Evolutionary conservation across 495 filamentous ascomycete genomes (phyloP).

Genomic region (Xeromyces bisporus): DNA sequence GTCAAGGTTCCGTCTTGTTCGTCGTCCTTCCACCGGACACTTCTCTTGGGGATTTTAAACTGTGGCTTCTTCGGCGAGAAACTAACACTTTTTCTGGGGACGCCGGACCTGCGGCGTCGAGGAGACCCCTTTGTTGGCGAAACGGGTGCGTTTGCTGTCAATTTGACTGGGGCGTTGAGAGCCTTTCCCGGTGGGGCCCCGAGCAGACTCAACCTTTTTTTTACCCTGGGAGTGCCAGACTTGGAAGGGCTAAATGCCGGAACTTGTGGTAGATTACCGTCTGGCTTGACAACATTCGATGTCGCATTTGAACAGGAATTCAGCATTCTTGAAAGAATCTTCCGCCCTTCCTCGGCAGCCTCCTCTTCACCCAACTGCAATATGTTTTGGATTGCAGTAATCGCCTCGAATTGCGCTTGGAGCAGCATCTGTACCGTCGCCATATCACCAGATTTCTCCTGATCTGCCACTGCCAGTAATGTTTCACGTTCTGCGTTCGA

Average conservation of each 20-base stretch:
- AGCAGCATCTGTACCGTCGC: constrained; percentile 65
- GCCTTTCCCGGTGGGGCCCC: constrained; percentile 17
- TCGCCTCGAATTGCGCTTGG: constrained; percentile 79
- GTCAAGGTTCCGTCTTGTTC: constrained; percentile 66
- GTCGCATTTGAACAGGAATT: constrained; percentile 52
- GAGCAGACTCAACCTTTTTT: constrained; percentile 40
- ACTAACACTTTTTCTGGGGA: constrained; percentile 57
- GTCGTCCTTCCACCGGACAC: constrained; percentile 88
- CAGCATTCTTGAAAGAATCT: constrained; percentile 63
- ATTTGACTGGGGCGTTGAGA: constrained; percentile 15
- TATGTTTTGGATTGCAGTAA: constrained; percentile 63
- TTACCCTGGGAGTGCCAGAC: constrained; percentile 55
- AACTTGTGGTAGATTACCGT: constrained; percentile 50
- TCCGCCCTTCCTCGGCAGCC: constrained; percentile 62
- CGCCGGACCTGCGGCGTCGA: constrained; percentile 52
- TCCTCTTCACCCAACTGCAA: constrained; percentile 64
- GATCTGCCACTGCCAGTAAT: constrained; percentile 57
- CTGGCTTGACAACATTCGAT: constrained; percentile 78
- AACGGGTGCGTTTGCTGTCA: constrained; percentile 21
- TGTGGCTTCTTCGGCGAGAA: constrained; percentile 72
- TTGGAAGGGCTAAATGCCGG: constrained; percentile 46
- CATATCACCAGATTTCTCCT: constrained; percentile 67
- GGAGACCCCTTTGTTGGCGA: constrained; percentile 61
- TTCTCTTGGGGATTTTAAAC: constrained; percentile 45
- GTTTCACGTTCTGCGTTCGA: constrained; percentile 70